Evolutionary conservation across 495 filamentous ascomycete species (phyloP).

Genomic region (Neurospora intermedia): DNA sequence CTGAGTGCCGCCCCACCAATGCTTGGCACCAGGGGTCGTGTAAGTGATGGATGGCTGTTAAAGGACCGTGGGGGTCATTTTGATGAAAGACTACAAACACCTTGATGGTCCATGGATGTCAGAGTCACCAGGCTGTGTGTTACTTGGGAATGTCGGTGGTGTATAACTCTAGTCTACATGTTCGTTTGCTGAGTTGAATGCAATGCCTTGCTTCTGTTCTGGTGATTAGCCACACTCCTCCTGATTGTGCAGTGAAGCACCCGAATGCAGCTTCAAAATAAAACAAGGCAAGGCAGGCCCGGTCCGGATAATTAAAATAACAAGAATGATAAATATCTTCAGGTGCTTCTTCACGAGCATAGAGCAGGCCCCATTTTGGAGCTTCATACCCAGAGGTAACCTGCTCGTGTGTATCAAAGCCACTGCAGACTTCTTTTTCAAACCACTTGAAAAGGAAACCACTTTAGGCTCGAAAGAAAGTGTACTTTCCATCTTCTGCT

Average conservation of each 20-base stretch:
- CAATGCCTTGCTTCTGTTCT: neutral
- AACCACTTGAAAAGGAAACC: neutral
- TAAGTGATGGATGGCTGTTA: neutral
- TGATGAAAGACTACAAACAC: neutral
- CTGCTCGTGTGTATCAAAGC: neutral
- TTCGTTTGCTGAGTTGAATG: neutral
- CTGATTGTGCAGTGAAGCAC: neutral
- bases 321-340: neutral
- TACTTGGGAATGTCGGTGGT: neutral
- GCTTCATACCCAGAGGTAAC: neutral
- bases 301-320: neutral
- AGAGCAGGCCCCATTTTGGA: neutral
- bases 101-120: neutral
- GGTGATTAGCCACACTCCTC: neutral
- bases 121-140: neutral
- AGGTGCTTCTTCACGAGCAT: neutral
- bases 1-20: neutral
- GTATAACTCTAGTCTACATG: neutral
- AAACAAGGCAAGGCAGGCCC: neutral
- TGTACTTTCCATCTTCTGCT: neutral
- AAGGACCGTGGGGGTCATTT: neutral
- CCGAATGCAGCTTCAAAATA: neutral
- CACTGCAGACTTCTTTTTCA: neutral
- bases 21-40: neutral
- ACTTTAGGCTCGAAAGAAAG: neutral